phyloP scores from a whole-genome alignment of 371 early-diverging fungal species.

The Syncephalis fuscata region DNA sequence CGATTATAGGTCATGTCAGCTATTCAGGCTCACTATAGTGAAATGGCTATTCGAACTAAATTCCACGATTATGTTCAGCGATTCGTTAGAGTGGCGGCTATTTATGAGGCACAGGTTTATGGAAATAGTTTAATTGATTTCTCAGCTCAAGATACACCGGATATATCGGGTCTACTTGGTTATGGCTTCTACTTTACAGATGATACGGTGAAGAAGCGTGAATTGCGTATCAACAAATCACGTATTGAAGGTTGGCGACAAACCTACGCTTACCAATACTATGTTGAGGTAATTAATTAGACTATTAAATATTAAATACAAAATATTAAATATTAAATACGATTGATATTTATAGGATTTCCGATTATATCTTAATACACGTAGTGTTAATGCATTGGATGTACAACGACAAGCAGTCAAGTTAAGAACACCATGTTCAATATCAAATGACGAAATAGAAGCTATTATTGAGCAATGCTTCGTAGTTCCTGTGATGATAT shows the following conservation, averaged over 20 bases:
- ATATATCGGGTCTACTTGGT: constrained; percentile 28
- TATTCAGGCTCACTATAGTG: constrained; percentile 71
- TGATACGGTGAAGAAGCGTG: constrained; percentile 35
- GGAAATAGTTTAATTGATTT: constrained; percentile 42
- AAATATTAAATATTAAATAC: background rate
- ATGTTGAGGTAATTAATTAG: constrained; percentile 23
- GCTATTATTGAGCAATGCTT: constrained; percentile 46
- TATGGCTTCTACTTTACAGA: constrained; percentile 56
- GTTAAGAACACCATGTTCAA: constrained; percentile 29
- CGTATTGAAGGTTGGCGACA: constrained; percentile 79
- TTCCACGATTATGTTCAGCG: constrained; percentile 73
- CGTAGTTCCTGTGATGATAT: constrained; percentile 41
- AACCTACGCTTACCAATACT: constrained; percentile 48
- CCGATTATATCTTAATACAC: constrained; percentile 22
- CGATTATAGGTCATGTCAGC: constrained; percentile 38
- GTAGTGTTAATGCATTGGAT: constrained; percentile 46
- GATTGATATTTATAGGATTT: constrained; percentile 24
- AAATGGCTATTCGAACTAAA: constrained; percentile 70
- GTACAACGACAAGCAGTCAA: constrained; percentile 44
- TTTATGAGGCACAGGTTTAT: constrained; percentile 55
- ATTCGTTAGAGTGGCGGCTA: constrained; percentile 60
- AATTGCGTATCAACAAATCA: constrained; percentile 41
- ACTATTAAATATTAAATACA: background rate
- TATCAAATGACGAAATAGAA: constrained; percentile 43
- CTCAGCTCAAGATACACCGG: constrained; percentile 15